Evolutionary conservation across 2,329 filamentous ascomycete genomes (phyloP).

Genomic region (Arthrobotrys conoides): DNA sequence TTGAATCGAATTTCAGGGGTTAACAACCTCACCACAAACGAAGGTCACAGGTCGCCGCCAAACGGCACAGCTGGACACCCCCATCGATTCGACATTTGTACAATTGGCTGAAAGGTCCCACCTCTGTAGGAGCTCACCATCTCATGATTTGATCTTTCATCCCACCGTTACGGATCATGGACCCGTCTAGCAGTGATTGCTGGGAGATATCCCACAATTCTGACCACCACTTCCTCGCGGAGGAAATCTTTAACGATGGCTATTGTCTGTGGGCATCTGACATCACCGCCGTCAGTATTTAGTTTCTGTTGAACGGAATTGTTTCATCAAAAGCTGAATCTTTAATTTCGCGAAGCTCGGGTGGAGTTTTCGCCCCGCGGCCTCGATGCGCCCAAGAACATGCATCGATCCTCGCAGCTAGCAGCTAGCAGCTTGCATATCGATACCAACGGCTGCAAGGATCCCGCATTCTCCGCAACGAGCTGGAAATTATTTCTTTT

Average conservation of each 20-base stretch:
- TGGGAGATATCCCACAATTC: slow-evolving; percentile 8
- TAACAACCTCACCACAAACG: slow-evolving; percentile 27
- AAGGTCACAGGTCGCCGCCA: slow-evolving; percentile 26
- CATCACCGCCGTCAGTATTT: slow-evolving; percentile 14
- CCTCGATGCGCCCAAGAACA: neutral
- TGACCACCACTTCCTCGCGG: slow-evolving; percentile 11
- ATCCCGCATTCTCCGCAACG: slow-evolving; percentile 11
- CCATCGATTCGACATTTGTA: neutral
- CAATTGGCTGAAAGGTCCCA: slow-evolving; percentile 7
- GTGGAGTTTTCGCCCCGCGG: slow-evolving; percentile 27
- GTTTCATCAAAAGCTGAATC: slow-evolving; percentile 20
- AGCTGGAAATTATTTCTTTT: slow-evolving; percentile 40
- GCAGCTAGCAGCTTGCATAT: slow-evolving; percentile 17
- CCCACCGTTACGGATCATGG: slow-evolving; percentile 32
- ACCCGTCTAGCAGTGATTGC: slow-evolving; percentile 17
- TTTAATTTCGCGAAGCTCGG: slow-evolving; percentile 34
- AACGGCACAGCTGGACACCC: slow-evolving; percentile 26
- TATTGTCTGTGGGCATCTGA: slow-evolving; percentile 3
- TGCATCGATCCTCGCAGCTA: slow-evolving; percentile 6
- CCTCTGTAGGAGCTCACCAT: slow-evolving; percentile 42
- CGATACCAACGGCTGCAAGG: slow-evolving; percentile 31
- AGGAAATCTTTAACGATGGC: neutral
- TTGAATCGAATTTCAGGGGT: slow-evolving; percentile 42
- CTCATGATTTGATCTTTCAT: slow-evolving; percentile 16
- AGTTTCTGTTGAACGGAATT: slow-evolving; percentile 32